Conservation (phyloP, 2,329 filamentous ascomycete genomes). For the Fusarium zealandicum region DNA sequence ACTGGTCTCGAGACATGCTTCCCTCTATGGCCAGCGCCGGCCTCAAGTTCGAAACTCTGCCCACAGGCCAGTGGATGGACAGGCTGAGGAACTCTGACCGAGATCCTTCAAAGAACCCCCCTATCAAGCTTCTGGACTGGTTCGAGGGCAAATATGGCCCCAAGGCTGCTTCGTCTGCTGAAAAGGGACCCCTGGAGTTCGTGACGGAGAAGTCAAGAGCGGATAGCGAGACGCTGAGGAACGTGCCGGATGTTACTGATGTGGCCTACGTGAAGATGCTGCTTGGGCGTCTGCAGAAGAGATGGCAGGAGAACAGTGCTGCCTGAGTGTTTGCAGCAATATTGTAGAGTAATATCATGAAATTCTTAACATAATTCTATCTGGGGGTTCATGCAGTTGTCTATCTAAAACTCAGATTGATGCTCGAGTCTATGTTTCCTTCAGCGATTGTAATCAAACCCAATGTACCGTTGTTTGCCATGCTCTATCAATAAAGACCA, state of each 20-base stretch:
- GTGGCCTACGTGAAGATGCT: conserved; percentile 26
- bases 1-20: conserved; percentile 59
- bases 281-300: conserved; percentile 8
- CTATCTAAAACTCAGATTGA: too few relatives aligned
- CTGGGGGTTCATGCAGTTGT: too few relatives aligned
- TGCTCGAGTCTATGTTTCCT: too few relatives aligned
- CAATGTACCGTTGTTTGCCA: too few relatives aligned
- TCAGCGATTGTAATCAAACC: too few relatives aligned
- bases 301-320: conserved; percentile 3
- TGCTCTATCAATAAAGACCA: too few relatives aligned
- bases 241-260: conserved; percentile 26
- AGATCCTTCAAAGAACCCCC: conserved; percentile 56
- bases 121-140: conserved; percentile 61
- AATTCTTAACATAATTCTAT: not conserved
- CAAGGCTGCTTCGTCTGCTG: conserved; percentile 18
- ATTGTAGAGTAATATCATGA: not conserved
- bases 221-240: conserved; percentile 29
- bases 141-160: conserved; percentile 47
- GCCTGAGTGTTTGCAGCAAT: not conserved
- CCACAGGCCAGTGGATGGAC: conserved; percentile 53
- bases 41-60: conserved; percentile 54
- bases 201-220: conserved; percentile 24
- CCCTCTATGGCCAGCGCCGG: conserved; percentile 55
- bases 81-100: conserved; percentile 53
- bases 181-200: conserved; percentile 22